phyloP scores from a whole-genome alignment of 139 green algal species.

The Parachlorella kessleri region DNA sequence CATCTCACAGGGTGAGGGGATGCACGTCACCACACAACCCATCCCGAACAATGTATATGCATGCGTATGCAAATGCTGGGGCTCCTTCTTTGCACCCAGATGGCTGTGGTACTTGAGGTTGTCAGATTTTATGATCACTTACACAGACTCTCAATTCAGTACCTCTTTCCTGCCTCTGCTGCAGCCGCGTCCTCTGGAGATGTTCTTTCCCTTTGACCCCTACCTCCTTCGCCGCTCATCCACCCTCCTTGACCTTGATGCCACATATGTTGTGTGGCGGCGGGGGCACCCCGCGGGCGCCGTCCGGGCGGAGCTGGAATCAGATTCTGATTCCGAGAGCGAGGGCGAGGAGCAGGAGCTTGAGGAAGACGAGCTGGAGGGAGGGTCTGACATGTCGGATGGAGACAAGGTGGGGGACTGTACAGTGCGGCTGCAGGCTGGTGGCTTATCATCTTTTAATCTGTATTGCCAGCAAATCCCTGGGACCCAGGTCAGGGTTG shows the following conservation, averaged over 20 bases:
- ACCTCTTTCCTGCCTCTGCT: background rate
- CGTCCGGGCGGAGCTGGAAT: slow-evolving; percentile 20
- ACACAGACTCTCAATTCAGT: no score
- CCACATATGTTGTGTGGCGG: slow-evolving; percentile 51
- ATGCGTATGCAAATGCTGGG: no score
- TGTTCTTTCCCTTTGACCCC: slow-evolving; percentile 96
- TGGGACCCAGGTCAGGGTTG: no score
- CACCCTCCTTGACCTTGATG: slow-evolving; percentile 51
- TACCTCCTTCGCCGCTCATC: slow-evolving; percentile 86
- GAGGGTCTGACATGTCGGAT: slow-evolving; percentile 8
- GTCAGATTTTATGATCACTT: no score
- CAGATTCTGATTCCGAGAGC: background rate
- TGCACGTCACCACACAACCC: no score
- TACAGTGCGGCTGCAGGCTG: no score
- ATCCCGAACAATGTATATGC: no score
- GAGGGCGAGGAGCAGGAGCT: background rate
- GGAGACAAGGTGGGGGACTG: background rate
- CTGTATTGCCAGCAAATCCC: no score
- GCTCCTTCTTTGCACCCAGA: no score
- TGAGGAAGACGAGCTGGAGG: background rate
- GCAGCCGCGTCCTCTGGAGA: slow-evolving; percentile 72
- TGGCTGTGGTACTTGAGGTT: no score
- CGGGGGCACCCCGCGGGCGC: slow-evolving; percentile 38
- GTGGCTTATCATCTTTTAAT: no score
- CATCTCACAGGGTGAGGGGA: background rate